phyloP scores from a whole-genome alignment of 495 filamentous ascomycete genomes.

The Penicillium fimorum region DNA sequence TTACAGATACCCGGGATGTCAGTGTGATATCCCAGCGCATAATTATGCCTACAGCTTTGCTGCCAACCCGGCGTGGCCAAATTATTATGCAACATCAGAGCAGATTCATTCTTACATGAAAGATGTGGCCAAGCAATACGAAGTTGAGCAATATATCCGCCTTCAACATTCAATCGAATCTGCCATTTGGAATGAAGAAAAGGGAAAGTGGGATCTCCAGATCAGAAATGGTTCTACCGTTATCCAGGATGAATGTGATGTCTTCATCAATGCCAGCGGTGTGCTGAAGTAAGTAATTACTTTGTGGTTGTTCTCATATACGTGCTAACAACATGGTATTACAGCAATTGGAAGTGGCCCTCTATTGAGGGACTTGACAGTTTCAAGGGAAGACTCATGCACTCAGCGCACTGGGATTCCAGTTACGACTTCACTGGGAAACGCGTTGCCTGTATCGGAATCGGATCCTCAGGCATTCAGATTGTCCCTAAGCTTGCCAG shows the following conservation, averaged over 20 bases:
- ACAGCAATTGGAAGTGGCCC: constrained; percentile 47
- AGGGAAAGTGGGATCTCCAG: constrained; percentile 42
- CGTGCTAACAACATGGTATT: neutral
- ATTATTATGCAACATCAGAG: constrained; percentile 50
- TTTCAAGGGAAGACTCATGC: constrained; percentile 47
- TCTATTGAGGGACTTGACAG: constrained; percentile 44
- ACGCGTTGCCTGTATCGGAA: constrained; percentile 47
- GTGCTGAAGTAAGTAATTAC: constrained; percentile 36
- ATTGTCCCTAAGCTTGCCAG: constrained; percentile 23
- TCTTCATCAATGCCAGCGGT: constrained; percentile 51
- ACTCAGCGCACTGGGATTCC: constrained; percentile 46
- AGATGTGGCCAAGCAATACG: constrained; percentile 41
- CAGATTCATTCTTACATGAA: constrained; percentile 58
- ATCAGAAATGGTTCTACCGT: constrained; percentile 35
- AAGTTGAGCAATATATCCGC: constrained; percentile 26
- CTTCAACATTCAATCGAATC: constrained; percentile 25
- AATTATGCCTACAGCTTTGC: constrained; percentile 50
- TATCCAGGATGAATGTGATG: constrained; percentile 28
- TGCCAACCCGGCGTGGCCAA: constrained; percentile 55
- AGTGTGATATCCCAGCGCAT: constrained; percentile 56
- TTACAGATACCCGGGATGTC: constrained; percentile 42
- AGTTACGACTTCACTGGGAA: constrained; percentile 40
- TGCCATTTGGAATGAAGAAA: constrained; percentile 34
- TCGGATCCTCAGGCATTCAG: constrained; percentile 45
- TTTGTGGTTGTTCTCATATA: neutral